Evolutionary conservation across 352 stramenopile genomes (phyloP), one percentile per base, ranked within the genome.

Genomic region (Phytophthora crassamura): DNA sequence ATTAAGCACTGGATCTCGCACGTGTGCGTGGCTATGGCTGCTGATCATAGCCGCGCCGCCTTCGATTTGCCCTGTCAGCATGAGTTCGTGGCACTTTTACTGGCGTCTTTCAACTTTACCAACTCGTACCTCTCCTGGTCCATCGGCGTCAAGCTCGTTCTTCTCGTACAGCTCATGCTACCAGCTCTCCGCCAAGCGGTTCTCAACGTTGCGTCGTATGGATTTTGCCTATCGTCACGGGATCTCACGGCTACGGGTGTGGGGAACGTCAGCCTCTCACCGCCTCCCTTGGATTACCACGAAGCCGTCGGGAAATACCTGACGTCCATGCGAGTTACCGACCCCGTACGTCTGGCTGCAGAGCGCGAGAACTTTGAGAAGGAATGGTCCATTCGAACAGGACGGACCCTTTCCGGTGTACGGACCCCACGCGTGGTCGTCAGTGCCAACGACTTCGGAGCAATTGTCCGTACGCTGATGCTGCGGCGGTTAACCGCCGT

Each of bases 381-480:
- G 39, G 78, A 90, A 59, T 77, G 69, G 69, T 61, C 69, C 8
- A 9, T 16, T 41, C 52, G 58, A 18, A 64, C 64, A 45, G 43
- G 58, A 15, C 52, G 58, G 15, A 34, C n/a, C 39, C 39, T 72
- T 7, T 30, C 64, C 41, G 45, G 68, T 45, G 38, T 67, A 15
- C 33, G 42, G 3, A 63, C 56, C 2, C 30, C 36, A 18, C 22
- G 25, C 5, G 49, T 74, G 4, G 25, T 65, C 34, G 16, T 77
- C 39, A 38, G 48, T 28, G 25, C 60, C 2, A 51, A 38, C 33
- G 70, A 78, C 20, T 90, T 90, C 39, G 68, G 86, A 20, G 75
- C 84, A 18, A 88, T 92, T 41, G 72, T 86, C 7, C 84, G 84
- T 1, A 71, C 74, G 15, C 63, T 92, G 0, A 58, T 89, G 18